phyloP scores from a whole-genome alignment of 148 eudicot species.

The Cornus suecica region DNA sequence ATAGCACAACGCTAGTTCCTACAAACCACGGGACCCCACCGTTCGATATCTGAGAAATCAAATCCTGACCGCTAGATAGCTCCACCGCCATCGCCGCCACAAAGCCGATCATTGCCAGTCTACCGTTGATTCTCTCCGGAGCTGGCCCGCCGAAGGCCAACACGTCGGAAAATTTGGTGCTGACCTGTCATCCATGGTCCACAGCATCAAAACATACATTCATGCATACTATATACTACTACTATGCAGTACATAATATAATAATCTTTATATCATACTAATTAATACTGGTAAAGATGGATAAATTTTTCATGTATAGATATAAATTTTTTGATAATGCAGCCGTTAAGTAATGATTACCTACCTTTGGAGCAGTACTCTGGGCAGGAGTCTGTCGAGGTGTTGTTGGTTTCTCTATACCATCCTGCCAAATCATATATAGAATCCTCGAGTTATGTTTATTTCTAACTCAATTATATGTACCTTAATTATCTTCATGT shows the following conservation, averaged over 20 bases:
- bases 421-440: neutral
- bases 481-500: too few species aligned
- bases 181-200: slow-evolving; percentile 31
- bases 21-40: slow-evolving; percentile 74
- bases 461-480: too few species aligned
- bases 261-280: neutral
- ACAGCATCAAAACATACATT: neutral
- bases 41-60: slow-evolving; percentile 55
- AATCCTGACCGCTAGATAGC: slow-evolving; percentile 52
- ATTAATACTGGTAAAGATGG: neutral
- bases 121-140: slow-evolving; percentile 89
- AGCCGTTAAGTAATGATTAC: neutral
- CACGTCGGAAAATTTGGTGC: slow-evolving; percentile 60
- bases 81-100: slow-evolving; percentile 72
- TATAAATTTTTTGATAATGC: too few species aligned
- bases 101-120: slow-evolving; percentile 87
- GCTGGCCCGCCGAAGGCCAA: slow-evolving; percentile 83
- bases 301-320: too few species aligned
- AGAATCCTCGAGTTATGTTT: too few species aligned
- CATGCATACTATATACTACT: neutral
- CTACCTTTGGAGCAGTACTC: slow-evolving; percentile 28
- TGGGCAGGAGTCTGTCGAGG: slow-evolving; percentile 15
- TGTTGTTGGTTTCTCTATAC: slow-evolving; percentile 2
- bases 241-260: neutral
- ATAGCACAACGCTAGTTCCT: slow-evolving; percentile 49